These are phyloP conservation scores for Pugionium cornutum DNA, from an alignment of 345 rosid species.

Conservation along the genomic window DNA sequence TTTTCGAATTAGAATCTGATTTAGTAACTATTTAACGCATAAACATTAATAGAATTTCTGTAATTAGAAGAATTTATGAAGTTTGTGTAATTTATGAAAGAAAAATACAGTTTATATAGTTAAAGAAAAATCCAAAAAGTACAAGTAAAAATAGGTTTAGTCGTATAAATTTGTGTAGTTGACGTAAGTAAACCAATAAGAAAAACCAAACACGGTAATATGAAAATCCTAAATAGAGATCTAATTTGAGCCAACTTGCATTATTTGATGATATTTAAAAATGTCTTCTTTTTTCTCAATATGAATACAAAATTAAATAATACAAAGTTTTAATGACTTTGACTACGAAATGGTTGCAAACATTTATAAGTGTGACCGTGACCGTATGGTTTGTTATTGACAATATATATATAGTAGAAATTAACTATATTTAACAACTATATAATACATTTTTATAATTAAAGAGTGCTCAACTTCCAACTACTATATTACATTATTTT, in stretches of 20 bases:
- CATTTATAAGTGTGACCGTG: too few relatives aligned
- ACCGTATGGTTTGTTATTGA: too few relatives aligned
- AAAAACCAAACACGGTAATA: background rate
- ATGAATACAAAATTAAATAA: constrained; percentile 6
- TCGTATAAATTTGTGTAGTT: too few relatives aligned
- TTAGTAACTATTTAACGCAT: too few relatives aligned
- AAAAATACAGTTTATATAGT: too few relatives aligned
- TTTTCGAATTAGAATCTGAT: too few relatives aligned
- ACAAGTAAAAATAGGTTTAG: too few relatives aligned
- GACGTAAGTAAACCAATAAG: background rate
- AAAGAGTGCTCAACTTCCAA: constrained; percentile 13
- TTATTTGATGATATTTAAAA: background rate
- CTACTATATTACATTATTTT: constrained; percentile 3
- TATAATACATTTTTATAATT: background rate
- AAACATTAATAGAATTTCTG: too few relatives aligned
- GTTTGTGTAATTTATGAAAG: too few relatives aligned
- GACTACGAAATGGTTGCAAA: too few relatives aligned
- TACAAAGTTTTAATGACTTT: constrained; percentile 10
- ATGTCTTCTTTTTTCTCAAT: background rate
- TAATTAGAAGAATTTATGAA: too few relatives aligned
- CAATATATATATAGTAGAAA: background rate
- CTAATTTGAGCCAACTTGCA: constrained; percentile 11
- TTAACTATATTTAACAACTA: background rate
- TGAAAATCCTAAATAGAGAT: constrained; percentile 2
- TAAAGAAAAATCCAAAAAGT: too few relatives aligned